Evolutionary conservation across 2,329 filamentous ascomycete species (phyloP).

Genomic region (Lachnellula willkommii): DNA sequence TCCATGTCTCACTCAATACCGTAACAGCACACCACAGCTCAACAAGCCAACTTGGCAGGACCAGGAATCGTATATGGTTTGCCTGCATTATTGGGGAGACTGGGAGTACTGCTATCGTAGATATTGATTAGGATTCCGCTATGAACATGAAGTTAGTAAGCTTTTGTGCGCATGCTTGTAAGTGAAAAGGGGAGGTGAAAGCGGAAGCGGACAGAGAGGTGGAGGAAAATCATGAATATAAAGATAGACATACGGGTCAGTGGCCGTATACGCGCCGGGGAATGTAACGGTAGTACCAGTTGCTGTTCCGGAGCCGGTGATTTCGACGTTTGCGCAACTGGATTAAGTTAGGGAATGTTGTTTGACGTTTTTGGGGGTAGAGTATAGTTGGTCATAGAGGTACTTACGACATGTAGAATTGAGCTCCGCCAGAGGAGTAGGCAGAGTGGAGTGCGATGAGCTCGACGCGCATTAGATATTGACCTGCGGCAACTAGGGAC

Average conservation of each 20-base stretch:
- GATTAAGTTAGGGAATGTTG: neutral
- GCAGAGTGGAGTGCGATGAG: conserved; percentile 47
- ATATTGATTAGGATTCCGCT: conserved; percentile 33
- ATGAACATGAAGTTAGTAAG: conserved; percentile 15
- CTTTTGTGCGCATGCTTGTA: neutral
- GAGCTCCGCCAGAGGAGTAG: conserved; percentile 26
- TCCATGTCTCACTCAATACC: neutral
- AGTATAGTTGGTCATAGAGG: neutral
- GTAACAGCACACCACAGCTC: neutral
- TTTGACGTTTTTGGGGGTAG: neutral
- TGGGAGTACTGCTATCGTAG: conserved; percentile 34
- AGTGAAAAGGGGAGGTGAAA: conserved; percentile 4
- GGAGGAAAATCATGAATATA: conserved; percentile 10
- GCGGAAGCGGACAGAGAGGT: neutral
- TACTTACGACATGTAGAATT: conserved; percentile 26
- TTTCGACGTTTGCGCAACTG: conserved; percentile 40
- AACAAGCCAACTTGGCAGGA: neutral
- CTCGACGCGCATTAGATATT: conserved; percentile 52
- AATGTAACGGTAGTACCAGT: conserved; percentile 40
- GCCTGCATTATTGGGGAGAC: conserved; percentile 33
- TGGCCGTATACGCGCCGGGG: conserved; percentile 43
- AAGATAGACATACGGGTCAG: conserved; percentile 39
- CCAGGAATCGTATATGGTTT: conserved; percentile 39
- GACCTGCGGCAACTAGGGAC: conserved; percentile 40
- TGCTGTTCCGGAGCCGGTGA: conserved; percentile 40